Evolutionary conservation across 2,329 filamentous ascomycete genomes (phyloP), one percentile per base, ranked within the genome.

Genomic region (Neofusicoccum parvum): DNA sequence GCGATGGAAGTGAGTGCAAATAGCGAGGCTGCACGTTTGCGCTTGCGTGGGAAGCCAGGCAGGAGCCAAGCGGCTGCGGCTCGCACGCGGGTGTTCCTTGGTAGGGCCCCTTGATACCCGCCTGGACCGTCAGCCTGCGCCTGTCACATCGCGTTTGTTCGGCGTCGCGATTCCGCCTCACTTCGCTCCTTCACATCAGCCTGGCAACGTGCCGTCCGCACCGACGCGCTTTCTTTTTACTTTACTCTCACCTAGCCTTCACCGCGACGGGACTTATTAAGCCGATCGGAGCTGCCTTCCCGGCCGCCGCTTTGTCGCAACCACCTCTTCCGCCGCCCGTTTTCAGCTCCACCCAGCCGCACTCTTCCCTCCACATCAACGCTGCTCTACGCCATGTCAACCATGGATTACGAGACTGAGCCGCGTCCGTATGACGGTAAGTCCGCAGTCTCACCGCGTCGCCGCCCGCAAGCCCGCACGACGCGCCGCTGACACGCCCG

Each of bases 361-460:
- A 46, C 45, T 48, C 56, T 36, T 60, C 56, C 41, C 62, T 23
- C 15, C 50, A 17, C 23, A 20, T 36, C 62, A 37, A 50, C 50
- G 23, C 62, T 32, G 23, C 62, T 37, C 41, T 37, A 17, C 41
- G 34, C 50, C 60, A 81, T 79, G 78, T 77, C 79, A 71, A 81
- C 80, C 72, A 85, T 87, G 81, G 88, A 90, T 71, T 90, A 88
- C 81, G 87, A 90, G 75, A 85, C 84, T 72, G 87, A 89, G 69
- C 84, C 85, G 76, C 86, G 86, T 79, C 83, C 82, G 73, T 90
- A 89, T 77, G 87, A 89, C 69, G 88, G 88, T 90, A 83, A 73
- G 82, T 34, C 43, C 32, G 5, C 56, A 78, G 15, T 7, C n/a
- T 58, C 69, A 27, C 59, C 54, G 43, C 64, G 62, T 58, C 23